phyloP scores from a whole-genome alignment of 2,329 filamentous ascomycete species.

The Diplodia intermedia region DNA sequence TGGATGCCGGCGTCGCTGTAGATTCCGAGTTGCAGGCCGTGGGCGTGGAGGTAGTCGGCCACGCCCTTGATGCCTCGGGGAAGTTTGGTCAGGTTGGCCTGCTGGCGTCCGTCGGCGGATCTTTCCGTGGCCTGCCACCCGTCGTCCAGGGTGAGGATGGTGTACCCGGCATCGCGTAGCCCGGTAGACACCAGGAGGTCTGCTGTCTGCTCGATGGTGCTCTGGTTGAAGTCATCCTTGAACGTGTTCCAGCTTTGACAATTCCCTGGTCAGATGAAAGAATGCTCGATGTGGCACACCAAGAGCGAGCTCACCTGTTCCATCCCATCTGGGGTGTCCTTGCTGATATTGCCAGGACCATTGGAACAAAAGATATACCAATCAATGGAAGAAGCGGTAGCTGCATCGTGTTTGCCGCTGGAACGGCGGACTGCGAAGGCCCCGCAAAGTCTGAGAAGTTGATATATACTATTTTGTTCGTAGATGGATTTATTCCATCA shows the following conservation, averaged over 20 bases:
- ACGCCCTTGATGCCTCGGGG: slow-evolving; percentile 55
- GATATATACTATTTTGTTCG: too few relatives aligned
- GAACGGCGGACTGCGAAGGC: background rate
- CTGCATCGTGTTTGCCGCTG: background rate
- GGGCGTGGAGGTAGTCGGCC: slow-evolving; percentile 47
- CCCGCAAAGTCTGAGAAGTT: background rate
- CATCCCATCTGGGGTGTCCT: slow-evolving; percentile 16
- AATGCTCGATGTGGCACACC: background rate
- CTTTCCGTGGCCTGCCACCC: slow-evolving; percentile 42
- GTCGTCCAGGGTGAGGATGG: slow-evolving; percentile 56
- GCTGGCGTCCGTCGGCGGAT: slow-evolving; percentile 51
- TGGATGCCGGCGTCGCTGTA: slow-evolving; percentile 55
- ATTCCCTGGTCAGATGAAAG: background rate
- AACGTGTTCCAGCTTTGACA: slow-evolving; percentile 9
- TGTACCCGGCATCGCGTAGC: slow-evolving; percentile 49
- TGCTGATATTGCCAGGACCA: background rate
- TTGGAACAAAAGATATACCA: background rate
- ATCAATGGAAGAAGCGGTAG: background rate
- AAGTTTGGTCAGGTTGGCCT: slow-evolving; percentile 53
- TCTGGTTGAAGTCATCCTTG: slow-evolving; percentile 5
- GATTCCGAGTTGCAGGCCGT: slow-evolving; percentile 56
- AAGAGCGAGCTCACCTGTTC: background rate
- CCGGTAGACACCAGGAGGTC: slow-evolving; percentile 54
- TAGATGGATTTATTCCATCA: background rate
- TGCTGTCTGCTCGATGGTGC: slow-evolving; percentile 47